Evolutionary conservation across 495 filamentous ascomycete species (phyloP).

Genomic region (Aspergillus bertholletiae): DNA sequence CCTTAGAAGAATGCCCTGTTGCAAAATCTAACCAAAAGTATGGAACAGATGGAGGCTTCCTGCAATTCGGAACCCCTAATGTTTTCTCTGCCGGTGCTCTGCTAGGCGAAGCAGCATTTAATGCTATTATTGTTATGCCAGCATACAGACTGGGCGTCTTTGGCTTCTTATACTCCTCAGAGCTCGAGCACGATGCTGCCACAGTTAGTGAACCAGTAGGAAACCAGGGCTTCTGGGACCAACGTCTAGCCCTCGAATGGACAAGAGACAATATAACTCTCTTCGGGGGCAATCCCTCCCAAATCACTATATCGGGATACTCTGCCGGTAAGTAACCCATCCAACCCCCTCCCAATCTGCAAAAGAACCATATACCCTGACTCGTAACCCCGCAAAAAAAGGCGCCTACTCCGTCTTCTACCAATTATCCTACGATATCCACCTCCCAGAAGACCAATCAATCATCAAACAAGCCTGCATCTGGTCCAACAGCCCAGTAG

Average conservation of each 20-base stretch:
- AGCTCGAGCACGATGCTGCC: conserved; percentile 51
- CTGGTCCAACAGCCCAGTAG: conserved; percentile 53
- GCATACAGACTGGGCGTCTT: conserved; percentile 67
- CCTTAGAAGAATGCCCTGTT: background rate
- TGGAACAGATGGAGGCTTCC: conserved; percentile 55
- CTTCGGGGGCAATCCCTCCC: conserved; percentile 60
- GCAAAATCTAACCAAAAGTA: background rate
- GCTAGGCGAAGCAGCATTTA: conserved; percentile 43
- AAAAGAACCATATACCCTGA: background rate
- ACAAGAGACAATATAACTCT: conserved; percentile 54
- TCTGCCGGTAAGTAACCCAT: conserved; percentile 46
- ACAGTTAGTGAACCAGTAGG: conserved; percentile 36
- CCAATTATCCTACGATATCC: conserved; percentile 55
- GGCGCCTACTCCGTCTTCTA: conserved; percentile 64
- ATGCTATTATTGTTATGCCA: conserved; percentile 59
- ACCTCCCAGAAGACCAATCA: conserved; percentile 31
- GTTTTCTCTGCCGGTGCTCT: conserved; percentile 44
- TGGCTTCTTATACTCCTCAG: conserved; percentile 59
- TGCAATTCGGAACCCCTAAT: conserved; percentile 54
- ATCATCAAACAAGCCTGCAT: conserved; percentile 49
- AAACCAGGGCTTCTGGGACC: conserved; percentile 70
- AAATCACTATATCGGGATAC: conserved; percentile 63
- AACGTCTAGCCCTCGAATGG: conserved; percentile 62
- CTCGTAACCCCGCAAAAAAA: conserved; percentile 4
- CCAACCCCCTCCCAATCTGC: background rate